Conservation (phyloP, 768 basidiomycete genomes). For the Suillus decipiens region DNA sequence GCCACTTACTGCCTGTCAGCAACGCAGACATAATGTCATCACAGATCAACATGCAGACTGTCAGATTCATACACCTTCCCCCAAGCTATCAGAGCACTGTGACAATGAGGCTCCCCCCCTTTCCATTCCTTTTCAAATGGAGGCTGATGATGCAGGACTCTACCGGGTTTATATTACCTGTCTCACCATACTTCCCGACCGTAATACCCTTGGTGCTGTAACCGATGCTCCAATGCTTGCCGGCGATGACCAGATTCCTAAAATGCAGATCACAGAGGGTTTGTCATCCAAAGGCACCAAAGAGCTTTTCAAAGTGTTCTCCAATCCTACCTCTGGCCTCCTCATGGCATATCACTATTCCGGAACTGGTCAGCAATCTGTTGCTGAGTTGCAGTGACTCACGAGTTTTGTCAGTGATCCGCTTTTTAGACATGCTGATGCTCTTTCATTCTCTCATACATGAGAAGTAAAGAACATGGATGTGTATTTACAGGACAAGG, state of each 20-base stretch:
- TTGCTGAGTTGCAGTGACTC: constrained; percentile 26
- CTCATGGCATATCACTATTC: constrained; percentile 35
- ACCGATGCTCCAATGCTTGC: no score
- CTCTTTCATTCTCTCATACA: constrained; percentile 20
- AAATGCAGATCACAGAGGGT: no score
- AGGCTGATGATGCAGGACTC: no score
- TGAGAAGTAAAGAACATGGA: constrained; percentile 4
- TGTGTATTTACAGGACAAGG: constrained; percentile 6
- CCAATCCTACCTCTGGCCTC: constrained; percentile 21
- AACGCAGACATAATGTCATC: not conserved
- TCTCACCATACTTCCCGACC: no score
- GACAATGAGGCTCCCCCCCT: no score
- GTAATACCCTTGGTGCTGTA: no score
- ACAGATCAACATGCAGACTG: not conserved
- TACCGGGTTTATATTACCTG: no score
- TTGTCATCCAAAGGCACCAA: no score
- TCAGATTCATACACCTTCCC: no score
- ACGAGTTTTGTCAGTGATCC: constrained; percentile 22
- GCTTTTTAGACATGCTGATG: constrained; percentile 26
- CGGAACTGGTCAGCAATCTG: constrained; percentile 30
- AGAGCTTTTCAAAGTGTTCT: constrained; percentile 15
- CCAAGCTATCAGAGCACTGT: no score
- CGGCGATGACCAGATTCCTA: no score
- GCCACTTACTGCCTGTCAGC: not conserved
- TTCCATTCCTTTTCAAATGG: no score